Percentiles rank a stretch among this genome's conserved stretches.
Evolutionary conservation across 805 yeast genomes (phyloP).

Genomic region (Candida qinlingensis): DNA sequence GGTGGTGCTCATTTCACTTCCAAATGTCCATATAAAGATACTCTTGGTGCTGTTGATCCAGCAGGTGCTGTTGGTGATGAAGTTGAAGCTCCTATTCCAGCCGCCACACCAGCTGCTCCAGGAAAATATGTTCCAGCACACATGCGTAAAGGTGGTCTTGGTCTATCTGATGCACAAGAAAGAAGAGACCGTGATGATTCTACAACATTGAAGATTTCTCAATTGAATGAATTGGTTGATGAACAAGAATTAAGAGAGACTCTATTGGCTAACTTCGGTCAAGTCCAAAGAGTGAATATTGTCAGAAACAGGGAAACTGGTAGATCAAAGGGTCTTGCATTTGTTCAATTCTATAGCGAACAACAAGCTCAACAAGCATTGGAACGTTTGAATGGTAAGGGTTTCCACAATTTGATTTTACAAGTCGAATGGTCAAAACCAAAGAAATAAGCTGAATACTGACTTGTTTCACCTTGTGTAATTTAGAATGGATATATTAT

Average conservation of each 20-base stretch:
- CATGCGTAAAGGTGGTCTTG: conserved; percentile 38
- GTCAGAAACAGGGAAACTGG: conserved; percentile 92
- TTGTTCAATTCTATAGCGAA: conserved; percentile 72
- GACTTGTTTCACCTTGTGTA: not conserved
- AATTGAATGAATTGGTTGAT: conserved; percentile 78
- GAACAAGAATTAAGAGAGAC: conserved; percentile 75
- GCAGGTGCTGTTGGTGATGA: conserved; percentile 32
- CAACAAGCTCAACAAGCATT: conserved; percentile 71
- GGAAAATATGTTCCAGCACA: conserved; percentile 62
- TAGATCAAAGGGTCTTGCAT: conserved; percentile 92
- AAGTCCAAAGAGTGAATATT: conserved; percentile 67
- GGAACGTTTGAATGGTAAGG: conserved; percentile 77
- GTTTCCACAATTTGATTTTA: conserved; percentile 85
- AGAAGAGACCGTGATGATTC: conserved; percentile 74
- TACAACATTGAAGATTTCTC: conserved; percentile 84
- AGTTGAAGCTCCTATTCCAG: conserved; percentile 52
- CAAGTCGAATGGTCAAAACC: conserved; percentile 54
- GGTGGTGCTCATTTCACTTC: conserved; percentile 90
- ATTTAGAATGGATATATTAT: not conserved
- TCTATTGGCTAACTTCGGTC: conserved; percentile 64
- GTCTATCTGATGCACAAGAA: conserved; percentile 30
- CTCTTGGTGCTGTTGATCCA: conserved; percentile 52
- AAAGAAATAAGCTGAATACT: conserved; percentile 2
- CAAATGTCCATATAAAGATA: conserved; percentile 93
- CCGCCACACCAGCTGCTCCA: conserved; percentile 33